A percentile compares a stretch with the other conserved stretches of the same genome.
These are phyloP conservation scores for Starmerella geochares DNA, from an alignment of 805 yeast genomes.

Conservation along the genomic window DNA sequence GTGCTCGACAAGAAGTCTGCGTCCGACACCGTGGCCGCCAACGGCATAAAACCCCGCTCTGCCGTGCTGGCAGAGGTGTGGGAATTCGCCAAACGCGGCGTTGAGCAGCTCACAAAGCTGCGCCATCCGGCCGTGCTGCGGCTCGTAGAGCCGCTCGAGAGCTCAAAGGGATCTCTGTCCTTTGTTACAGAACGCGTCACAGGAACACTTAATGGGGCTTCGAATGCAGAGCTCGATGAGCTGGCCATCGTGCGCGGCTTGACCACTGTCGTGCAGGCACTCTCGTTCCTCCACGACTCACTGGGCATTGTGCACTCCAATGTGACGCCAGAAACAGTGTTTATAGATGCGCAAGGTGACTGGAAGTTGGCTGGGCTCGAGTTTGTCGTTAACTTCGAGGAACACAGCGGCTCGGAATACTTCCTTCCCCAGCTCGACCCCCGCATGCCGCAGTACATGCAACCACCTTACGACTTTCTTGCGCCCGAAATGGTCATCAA, in stretches of 20 bases:
- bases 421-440: constrained; percentile 65
- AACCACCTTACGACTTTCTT: constrained; percentile 57
- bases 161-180: constrained; percentile 60
- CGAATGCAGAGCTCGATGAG: constrained; percentile 51
- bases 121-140: constrained; percentile 84
- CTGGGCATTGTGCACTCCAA: constrained; percentile 69
- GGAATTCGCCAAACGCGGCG: constrained; percentile 56
- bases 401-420: constrained; percentile 43
- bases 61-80: constrained; percentile 50
- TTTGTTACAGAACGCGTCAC: constrained; percentile 79
- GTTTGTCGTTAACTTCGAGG: constrained; percentile 41
- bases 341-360: constrained; percentile 69
- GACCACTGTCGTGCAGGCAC: constrained; percentile 62
- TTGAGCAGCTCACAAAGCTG: constrained; percentile 61
- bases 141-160: constrained; percentile 81
- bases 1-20: constrained; percentile 72
- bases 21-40: constrained; percentile 44
- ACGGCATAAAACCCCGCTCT: constrained; percentile 42
- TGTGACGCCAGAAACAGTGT: constrained; percentile 64
- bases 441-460: constrained; percentile 61
- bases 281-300: constrained; percentile 71
- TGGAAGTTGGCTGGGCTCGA: constrained; percentile 86
- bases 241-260: constrained; percentile 71
- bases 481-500: constrained; percentile 80
- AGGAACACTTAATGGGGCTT: constrained; percentile 38